These are phyloP conservation scores for Metschnikowia proteae DNA, from an alignment of 805 yeast genomes.

Conservation along the genomic window DNA sequence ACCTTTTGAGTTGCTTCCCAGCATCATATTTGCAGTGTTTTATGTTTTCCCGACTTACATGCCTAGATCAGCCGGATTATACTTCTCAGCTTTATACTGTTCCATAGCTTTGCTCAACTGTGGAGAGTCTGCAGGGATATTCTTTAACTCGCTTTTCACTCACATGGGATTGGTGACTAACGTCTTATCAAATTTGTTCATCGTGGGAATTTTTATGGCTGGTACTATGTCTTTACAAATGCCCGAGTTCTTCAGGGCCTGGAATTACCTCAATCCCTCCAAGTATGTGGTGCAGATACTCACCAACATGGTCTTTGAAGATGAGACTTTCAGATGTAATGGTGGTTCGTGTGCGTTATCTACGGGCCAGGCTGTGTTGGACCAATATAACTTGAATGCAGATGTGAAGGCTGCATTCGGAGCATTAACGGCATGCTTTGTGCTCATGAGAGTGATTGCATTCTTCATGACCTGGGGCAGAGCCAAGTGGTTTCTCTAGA, in stretches of 20 bases:
- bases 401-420: constrained; percentile 37
- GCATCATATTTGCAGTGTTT: constrained; percentile 56
- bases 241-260: constrained; percentile 62
- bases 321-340: constrained; percentile 51
- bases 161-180: constrained; percentile 82
- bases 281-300: constrained; percentile 64
- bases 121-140: constrained; percentile 83
- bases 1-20: constrained; percentile 63
- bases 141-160: constrained; percentile 66
- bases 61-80: constrained; percentile 63
- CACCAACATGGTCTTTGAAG: constrained; percentile 55
- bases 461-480: constrained; percentile 22
- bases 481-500: constrained; percentile 22
- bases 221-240: constrained; percentile 79
- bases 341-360: constrained; percentile 43
- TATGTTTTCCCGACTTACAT: constrained; percentile 70
- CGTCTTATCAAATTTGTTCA: constrained; percentile 59
- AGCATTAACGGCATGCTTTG: constrained; percentile 34
- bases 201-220: constrained; percentile 77
- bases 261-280: constrained; percentile 75
- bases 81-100: constrained; percentile 58
- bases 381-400: constrained; percentile 43
- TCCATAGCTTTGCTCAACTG: constrained; percentile 56
- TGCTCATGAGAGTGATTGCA: constrained; percentile 42
- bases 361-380: constrained; percentile 54